phyloP scores from a whole-genome alignment of 202 grass and related monocot species.

The Cymbopogon flexuosus region DNA sequence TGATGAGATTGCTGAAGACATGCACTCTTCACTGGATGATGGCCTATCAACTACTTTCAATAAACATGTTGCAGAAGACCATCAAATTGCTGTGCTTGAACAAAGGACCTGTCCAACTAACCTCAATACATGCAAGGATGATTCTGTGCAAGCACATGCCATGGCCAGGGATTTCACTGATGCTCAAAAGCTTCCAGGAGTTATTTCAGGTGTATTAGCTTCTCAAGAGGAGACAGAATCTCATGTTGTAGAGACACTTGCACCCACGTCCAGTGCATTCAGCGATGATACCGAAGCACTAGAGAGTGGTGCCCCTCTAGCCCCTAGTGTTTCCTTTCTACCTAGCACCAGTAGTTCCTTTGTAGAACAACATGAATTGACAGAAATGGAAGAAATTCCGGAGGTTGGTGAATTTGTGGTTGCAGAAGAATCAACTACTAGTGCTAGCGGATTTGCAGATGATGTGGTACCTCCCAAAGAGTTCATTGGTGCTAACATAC shows the following conservation, averaged over 20 bases:
- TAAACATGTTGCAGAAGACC: conserved; percentile 32
- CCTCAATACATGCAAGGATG: conserved; percentile 27
- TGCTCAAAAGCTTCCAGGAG: conserved; percentile 28
- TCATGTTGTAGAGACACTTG: conserved; percentile 5
- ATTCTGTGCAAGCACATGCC: conserved; percentile 21
- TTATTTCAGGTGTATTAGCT: conserved; percentile 16
- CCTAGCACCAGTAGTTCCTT: background rate
- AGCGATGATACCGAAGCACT: conserved; percentile 25
- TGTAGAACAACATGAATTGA: background rate
- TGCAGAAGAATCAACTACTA: conserved; percentile 34
- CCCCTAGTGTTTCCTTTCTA: conserved; percentile 6
- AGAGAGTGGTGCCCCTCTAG: background rate
- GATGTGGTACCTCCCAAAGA: conserved; percentile 23
- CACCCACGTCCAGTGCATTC: background rate
- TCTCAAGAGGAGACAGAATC: conserved; percentile 16
- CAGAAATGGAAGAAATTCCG: too few species aligned
- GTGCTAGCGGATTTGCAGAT: conserved; percentile 18
- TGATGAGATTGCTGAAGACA: conserved; percentile 28
- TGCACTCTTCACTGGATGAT: conserved; percentile 30
- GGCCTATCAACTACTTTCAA: conserved; percentile 28
- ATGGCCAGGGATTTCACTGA: conserved; percentile 20
- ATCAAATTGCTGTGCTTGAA: conserved; percentile 33
- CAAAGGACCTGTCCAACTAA: conserved; percentile 40
- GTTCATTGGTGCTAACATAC: conserved; percentile 7
- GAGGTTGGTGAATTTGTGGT: conserved; percentile 6